Evolutionary conservation across 148 eudicot genomes (phyloP).

Genomic region (Tetragonia tetragonoides): DNA sequence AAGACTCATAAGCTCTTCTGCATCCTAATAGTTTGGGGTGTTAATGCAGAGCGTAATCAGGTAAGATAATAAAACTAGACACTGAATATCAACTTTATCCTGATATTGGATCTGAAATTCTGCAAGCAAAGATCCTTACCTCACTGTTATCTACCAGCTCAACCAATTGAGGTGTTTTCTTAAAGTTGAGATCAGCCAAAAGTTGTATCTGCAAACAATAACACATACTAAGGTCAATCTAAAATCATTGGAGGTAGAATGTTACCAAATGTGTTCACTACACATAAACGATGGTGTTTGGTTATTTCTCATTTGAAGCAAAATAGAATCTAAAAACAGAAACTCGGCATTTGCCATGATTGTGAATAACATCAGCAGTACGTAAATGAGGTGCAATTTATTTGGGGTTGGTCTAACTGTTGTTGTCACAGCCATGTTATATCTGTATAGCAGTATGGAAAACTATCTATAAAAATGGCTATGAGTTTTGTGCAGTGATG

Average conservation of each 20-base stretch:
- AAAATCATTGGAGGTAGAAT: not conserved
- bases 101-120: slow-evolving; percentile 1
- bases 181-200: slow-evolving; percentile 92
- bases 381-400: not conserved
- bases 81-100: not conserved
- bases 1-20: slow-evolving; percentile 93
- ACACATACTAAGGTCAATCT: not conserved
- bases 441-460: not conserved
- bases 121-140: slow-evolving; percentile 41
- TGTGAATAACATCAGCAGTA: not conserved
- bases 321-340: not conserved
- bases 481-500: not conserved
- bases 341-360: not conserved
- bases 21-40: slow-evolving; percentile 52
- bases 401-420: too few relatives aligned
- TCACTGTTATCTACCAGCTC: slow-evolving; percentile 86
- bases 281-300: not conserved
- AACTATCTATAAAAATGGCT: not conserved
- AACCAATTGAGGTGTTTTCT: slow-evolving; percentile 93
- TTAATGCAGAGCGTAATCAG: not conserved
- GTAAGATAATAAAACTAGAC: slow-evolving; percentile 1
- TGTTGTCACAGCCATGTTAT: not conserved
- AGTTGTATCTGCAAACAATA: slow-evolving; percentile 72
- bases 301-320: slow-evolving; percentile 14
- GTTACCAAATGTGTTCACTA: too few relatives aligned